Percentiles rank a stretch among this genome's conserved stretches.
Evolutionary conservation across 192 early-diverging fungal genomes (phyloP).

Genomic region (Paraglomus brasilianum): DNA sequence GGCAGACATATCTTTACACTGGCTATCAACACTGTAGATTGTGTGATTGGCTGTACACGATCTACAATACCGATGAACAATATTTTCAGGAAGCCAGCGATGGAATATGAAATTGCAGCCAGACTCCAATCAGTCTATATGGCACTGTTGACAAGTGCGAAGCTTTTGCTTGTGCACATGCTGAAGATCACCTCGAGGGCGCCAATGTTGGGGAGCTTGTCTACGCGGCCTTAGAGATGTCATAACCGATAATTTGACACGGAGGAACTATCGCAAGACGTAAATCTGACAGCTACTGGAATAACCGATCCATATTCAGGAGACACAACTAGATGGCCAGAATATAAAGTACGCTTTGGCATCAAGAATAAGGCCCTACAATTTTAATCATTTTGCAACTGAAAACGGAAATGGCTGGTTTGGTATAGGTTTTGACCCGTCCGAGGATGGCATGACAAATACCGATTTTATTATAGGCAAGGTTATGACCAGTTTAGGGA

Average conservation of each 20-base stretch:
- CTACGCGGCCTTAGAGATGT: conserved; percentile 18
- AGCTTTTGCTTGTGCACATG: conserved; percentile 8
- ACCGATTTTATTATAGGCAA: conserved; percentile 15
- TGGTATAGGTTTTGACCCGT: conserved; percentile 9
- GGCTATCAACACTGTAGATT: no score
- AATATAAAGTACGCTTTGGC: neutral
- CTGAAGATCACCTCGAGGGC: conserved; percentile 24
- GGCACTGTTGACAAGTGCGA: conserved; percentile 2
- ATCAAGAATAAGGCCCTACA: neutral
- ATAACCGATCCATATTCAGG: no score
- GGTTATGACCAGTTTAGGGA: neutral
- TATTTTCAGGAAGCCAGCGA: no score
- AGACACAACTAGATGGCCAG: neutral
- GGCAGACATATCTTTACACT: no score
- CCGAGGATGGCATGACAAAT: conserved; percentile 10
- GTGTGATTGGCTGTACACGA: no score
- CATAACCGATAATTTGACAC: conserved; percentile 2
- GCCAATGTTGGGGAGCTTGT: conserved; percentile 8
- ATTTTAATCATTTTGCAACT: neutral
- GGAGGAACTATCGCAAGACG: neutral
- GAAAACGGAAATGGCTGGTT: conserved; percentile 6
- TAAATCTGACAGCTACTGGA: no score
- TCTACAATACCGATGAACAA: no score
- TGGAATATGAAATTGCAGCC: neutral
- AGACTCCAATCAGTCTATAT: neutral